Percentiles rank a stretch among this genome's conserved stretches.
Evolutionary conservation across 768 basidiomycete species (phyloP).

Genomic region (Coprinellus micaceus): DNA sequence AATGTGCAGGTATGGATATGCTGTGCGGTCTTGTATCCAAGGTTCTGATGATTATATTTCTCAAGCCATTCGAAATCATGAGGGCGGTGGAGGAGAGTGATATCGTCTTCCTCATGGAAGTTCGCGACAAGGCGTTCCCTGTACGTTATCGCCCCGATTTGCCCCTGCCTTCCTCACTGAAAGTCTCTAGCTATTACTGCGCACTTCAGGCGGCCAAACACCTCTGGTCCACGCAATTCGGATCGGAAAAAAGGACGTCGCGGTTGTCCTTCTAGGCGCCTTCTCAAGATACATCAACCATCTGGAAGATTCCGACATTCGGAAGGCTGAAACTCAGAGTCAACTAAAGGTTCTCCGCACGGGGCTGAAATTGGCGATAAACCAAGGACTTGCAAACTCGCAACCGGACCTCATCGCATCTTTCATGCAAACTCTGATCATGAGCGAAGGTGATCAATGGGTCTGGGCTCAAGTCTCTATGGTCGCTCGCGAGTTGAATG

Average conservation of each 20-base stretch:
- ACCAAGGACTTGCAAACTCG: slow-evolving; percentile 76
- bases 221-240: slow-evolving; percentile 91
- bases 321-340: slow-evolving; percentile 60
- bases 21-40: background rate
- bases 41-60: background rate
- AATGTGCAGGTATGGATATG: slow-evolving; percentile 24
- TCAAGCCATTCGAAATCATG: slow-evolving; percentile 61
- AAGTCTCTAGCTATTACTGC: slow-evolving; percentile 68
- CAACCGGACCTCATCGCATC: slow-evolving; percentile 86
- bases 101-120: slow-evolving; percentile 77
- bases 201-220: slow-evolving; percentile 79
- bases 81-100: slow-evolving; percentile 84
- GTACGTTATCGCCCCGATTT: slow-evolving; percentile 38
- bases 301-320: slow-evolving; percentile 77
- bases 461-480: slow-evolving; percentile 67
- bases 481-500: slow-evolving; percentile 65
- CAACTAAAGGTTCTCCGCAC: slow-evolving; percentile 76
- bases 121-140: slow-evolving; percentile 75
- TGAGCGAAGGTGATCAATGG: slow-evolving; percentile 95
- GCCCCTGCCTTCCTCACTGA: background rate
- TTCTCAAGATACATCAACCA: slow-evolving; percentile 91
- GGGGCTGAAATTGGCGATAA: slow-evolving; percentile 90
- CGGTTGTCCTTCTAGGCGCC: slow-evolving; percentile 84
- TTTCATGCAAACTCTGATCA: slow-evolving; percentile 90
- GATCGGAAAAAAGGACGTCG: slow-evolving; percentile 79